Evolutionary conservation across 192 early-diverging fungal genomes (phyloP), one percentile per base, ranked within the genome.

Genomic region (Coemansia asiatica): DNA sequence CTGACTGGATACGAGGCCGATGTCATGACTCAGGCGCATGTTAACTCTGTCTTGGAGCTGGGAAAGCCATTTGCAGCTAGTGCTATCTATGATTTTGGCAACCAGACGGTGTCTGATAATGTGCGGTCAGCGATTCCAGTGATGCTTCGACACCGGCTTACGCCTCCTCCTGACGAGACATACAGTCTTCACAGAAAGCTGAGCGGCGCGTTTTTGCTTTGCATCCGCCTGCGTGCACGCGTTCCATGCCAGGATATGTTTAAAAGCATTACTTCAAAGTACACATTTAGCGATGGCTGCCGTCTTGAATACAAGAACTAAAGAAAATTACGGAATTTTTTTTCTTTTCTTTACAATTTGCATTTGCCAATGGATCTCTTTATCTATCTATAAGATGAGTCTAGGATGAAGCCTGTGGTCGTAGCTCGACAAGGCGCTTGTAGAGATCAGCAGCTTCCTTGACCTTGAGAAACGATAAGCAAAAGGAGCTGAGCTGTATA

Each of bases 91-190:
- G 90, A 95, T 64, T 99, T 99, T 72, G 85, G 82, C 8, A 79
- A 72, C 60, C 94, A 96, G 72, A 90, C 91, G 27, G 87, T 99
- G 8, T 94, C 95, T 6, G 71, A 77, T 31, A 83, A 88, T 6
- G 92, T 99, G 23, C 88, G 91, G 27, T 88, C 88, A 29, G 86
- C 90, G 9, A 99, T 99, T 64, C 97, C 97, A 1, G 85, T 92
- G 8, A 99, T 99, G 97, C 84, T 99, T 57, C 84, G 88, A 51
- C 90, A 99, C 64, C 80, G 97, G 23, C 73, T 99, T 29, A 96
- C 92, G 6, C 97, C 97, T 13, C 97, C 97, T 6, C 97, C 97
- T n/a, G 97, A 99, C 64, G 95, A 96, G 73, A 94, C 93, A 5
- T 99, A 99, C 75, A 91, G 91, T 15, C 76, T 97, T 73, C 97